phyloP scores from a whole-genome alignment of 306 rosid genomes.

The Carpinus fangiana region DNA sequence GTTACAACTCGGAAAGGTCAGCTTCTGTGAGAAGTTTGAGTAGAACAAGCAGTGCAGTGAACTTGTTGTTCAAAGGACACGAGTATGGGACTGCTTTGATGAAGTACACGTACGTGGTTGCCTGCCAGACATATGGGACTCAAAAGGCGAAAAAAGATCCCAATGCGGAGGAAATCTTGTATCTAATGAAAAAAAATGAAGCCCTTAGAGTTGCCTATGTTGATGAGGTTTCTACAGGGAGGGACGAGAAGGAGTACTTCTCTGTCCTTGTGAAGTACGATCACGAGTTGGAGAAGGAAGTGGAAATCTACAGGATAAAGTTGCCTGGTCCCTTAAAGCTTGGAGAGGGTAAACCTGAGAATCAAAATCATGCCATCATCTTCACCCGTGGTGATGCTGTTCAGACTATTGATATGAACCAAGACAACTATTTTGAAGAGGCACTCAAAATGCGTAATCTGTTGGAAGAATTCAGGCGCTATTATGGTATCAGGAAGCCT shows the following conservation, averaged over 20 bases:
- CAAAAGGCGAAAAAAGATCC: slow-evolving; percentile 84
- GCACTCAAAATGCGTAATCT: slow-evolving; percentile 86
- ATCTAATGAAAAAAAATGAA: slow-evolving; percentile 68
- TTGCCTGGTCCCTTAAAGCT: slow-evolving; percentile 86
- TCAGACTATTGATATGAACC: slow-evolving; percentile 95
- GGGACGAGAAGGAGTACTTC: slow-evolving; percentile 61
- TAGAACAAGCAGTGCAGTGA: slow-evolving; percentile 62
- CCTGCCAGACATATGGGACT: slow-evolving; percentile 94
- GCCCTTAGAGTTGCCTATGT: slow-evolving; percentile 85
- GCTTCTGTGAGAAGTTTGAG: slow-evolving; percentile 58
- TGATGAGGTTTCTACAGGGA: slow-evolving; percentile 70
- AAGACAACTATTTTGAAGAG: slow-evolving; percentile 92
- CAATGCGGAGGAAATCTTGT: slow-evolving; percentile 71
- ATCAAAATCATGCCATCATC: slow-evolving; percentile 88
- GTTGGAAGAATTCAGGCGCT: slow-evolving; percentile 58
- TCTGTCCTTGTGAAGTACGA: slow-evolving; percentile 92
- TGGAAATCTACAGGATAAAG: slow-evolving; percentile 79
- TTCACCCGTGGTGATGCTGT: slow-evolving; percentile 96
- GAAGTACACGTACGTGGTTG: slow-evolving; percentile 91
- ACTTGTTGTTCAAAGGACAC: slow-evolving; percentile 81
- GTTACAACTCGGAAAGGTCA: slow-evolving; percentile 44
- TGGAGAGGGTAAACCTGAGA: slow-evolving; percentile 96
- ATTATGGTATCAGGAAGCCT: slow-evolving; percentile 72
- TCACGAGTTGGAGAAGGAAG: slow-evolving; percentile 64
- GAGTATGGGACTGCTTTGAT: slow-evolving; percentile 89